Evolutionary conservation across 2,329 filamentous ascomycete species (phyloP).

Genomic region (Alternaria brassicicola): DNA sequence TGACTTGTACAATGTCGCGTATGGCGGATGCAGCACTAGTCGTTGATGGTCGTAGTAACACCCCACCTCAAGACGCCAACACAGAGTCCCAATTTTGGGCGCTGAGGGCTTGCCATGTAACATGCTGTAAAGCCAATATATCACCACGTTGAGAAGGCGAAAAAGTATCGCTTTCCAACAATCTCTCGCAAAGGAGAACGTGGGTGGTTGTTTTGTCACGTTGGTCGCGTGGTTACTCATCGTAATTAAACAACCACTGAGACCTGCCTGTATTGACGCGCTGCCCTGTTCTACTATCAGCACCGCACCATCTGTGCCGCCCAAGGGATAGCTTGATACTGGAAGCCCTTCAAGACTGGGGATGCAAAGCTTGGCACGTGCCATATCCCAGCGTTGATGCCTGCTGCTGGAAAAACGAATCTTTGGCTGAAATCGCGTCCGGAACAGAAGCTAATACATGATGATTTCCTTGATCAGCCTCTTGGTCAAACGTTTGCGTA

Average conservation of each 20-base stretch:
- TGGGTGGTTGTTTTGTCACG: no score
- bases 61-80: background rate
- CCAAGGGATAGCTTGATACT: background rate
- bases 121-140: background rate
- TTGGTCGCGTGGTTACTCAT: background rate
- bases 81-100: background rate
- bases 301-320: background rate
- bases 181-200: background rate
- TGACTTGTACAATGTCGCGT: background rate
- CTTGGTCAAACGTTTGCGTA: no score
- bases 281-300: background rate
- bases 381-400: background rate
- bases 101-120: background rate
- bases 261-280: background rate
- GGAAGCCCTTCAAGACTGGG: background rate
- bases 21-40: background rate
- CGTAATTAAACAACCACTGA: background rate
- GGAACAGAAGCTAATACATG: no score
- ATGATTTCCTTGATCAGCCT: no score
- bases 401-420: no score
- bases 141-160: background rate
- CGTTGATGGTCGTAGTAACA: background rate
- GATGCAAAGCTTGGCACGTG: background rate
- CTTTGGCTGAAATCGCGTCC: no score
- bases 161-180: background rate